Percentiles rank a stretch among this genome's conserved stretches.
Evolutionary conservation across 2,329 filamentous ascomycete species (phyloP).

Genomic region (Trematosphaeria pertusa): DNA sequence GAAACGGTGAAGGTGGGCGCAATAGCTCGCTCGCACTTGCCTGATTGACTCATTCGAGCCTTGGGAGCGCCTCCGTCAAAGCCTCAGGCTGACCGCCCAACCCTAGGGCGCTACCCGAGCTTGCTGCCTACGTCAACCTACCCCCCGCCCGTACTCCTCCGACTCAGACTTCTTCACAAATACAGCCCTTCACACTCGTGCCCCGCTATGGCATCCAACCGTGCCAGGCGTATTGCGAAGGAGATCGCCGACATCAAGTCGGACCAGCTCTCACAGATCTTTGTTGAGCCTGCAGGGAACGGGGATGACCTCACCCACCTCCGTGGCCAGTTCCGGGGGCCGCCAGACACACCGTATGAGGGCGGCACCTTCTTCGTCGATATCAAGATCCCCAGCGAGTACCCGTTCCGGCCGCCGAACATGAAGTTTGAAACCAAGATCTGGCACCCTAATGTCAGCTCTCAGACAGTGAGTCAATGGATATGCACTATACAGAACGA

Average conservation of each 20-base stretch:
- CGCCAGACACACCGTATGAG: slow-evolving; percentile 92
- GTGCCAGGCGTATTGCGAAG: slow-evolving; percentile 70
- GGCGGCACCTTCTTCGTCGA: slow-evolving; percentile 83
- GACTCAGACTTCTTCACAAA: slow-evolving; percentile 1
- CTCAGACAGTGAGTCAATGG: slow-evolving; percentile 75
- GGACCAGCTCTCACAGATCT: slow-evolving; percentile 80
- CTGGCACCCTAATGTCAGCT: slow-evolving; percentile 98
- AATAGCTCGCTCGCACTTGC: neutral
- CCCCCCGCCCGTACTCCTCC: slow-evolving; percentile 9
- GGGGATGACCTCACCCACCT: slow-evolving; percentile 80
- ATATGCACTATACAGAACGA: neutral
- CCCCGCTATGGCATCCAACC: slow-evolving; percentile 61
- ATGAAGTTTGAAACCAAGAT: slow-evolving; percentile 95
- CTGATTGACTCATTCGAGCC: slow-evolving; percentile 21
- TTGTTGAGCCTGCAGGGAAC: slow-evolving; percentile 67
- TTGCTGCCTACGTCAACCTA: slow-evolving; percentile 24
- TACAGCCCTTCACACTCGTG: slow-evolving; percentile 2
- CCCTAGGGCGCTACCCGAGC: slow-evolving; percentile 14
- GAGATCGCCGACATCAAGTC: slow-evolving; percentile 77
- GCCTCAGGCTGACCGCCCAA: slow-evolving; percentile 36
- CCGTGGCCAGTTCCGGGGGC: slow-evolving; percentile 81
- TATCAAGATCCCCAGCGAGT: slow-evolving; percentile 85
- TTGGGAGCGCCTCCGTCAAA: slow-evolving; percentile 19
- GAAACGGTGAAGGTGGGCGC: neutral
- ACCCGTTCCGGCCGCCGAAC: slow-evolving; percentile 89